phyloP scores from a whole-genome alignment of 2,329 filamentous ascomycete genomes.

The Aspergillus vadensis region DNA sequence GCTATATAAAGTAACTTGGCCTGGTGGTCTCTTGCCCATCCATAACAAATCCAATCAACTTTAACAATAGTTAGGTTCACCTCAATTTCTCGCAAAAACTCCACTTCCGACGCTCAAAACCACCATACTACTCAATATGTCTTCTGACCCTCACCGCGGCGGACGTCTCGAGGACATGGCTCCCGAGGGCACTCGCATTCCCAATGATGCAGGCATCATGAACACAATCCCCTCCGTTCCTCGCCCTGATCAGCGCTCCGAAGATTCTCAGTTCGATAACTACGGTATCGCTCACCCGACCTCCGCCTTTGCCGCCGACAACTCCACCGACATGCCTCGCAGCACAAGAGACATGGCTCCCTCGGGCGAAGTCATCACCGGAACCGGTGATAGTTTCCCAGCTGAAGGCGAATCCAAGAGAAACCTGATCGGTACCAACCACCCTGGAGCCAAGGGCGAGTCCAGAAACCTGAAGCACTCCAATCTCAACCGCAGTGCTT shows the following conservation, averaged over 20 bases:
- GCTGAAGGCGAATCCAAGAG: constrained; percentile 43
- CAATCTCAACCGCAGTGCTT: constrained; percentile 38
- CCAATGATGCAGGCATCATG: constrained; percentile 49
- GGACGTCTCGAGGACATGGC: constrained; percentile 46
- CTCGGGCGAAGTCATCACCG: constrained; percentile 43
- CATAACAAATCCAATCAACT: neutral
- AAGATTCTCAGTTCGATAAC: constrained; percentile 36
- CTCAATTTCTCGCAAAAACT: neutral
- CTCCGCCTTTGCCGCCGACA: constrained; percentile 50
- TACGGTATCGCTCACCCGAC: constrained; percentile 39
- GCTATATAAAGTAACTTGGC: constrained; percentile 2
- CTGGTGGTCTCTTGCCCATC: neutral
- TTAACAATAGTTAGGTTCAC: fast-evolving
- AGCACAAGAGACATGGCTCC: constrained; percentile 38
- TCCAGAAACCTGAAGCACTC: constrained; percentile 43
- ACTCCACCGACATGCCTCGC: constrained; percentile 51
- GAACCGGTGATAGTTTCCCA: constrained; percentile 44
- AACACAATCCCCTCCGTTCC: constrained; percentile 52
- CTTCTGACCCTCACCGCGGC: constrained; percentile 33
- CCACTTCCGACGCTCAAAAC: neutral
- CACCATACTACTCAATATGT: constrained; percentile 2
- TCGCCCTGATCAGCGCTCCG: constrained; percentile 48
- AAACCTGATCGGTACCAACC: constrained; percentile 27
- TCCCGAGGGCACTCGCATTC: constrained; percentile 42
- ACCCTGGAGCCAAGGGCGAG: constrained; percentile 42